A percentile compares a stretch with the other conserved stretches of the same genome.
phyloP scores from a whole-genome alignment of 148 eudicot species.

The Cornus controversa region DNA sequence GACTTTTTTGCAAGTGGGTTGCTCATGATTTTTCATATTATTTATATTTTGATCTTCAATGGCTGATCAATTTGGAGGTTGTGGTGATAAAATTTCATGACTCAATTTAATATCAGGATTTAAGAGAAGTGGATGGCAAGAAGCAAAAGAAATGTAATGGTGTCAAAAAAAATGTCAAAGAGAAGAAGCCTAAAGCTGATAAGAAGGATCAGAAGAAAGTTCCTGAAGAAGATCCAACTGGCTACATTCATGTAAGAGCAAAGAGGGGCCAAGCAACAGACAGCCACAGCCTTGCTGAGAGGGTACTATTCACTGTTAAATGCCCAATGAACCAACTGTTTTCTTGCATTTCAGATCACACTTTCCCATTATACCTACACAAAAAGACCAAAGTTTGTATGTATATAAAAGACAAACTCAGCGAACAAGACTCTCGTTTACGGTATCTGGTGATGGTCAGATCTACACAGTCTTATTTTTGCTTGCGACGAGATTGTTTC shows the following conservation, averaged over 20 bases:
- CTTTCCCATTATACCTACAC: neutral
- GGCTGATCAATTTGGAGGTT: constrained; percentile 4
- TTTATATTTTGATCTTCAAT: neutral
- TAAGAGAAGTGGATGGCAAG: constrained; percentile 29
- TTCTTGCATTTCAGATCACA: too few species aligned
- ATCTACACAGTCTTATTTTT: too few species aligned
- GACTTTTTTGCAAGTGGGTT: neutral
- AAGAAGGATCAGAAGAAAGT: constrained; percentile 5
- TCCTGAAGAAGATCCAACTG: constrained; percentile 43
- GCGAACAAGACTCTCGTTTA: too few species aligned
- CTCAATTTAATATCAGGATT: constrained; percentile 17
- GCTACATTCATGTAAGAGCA: too few species aligned
- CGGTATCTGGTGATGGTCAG: too few species aligned
- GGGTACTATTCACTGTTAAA: too few species aligned
- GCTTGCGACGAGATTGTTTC: too few species aligned
- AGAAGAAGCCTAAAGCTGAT: constrained; percentile 17
- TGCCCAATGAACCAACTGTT: too few species aligned
- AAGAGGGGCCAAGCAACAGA: too few species aligned
- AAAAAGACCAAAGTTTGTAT: neutral
- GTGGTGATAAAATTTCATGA: neutral
- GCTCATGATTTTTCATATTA: neutral
- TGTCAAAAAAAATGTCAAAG: constrained; percentile 15
- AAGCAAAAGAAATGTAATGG: constrained; percentile 39
- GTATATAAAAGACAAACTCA: neutral
- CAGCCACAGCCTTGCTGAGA: too few species aligned